Base-by-base conservation (phyloP, 805 yeast genomes). In the Blastobotrys americana region DNA sequence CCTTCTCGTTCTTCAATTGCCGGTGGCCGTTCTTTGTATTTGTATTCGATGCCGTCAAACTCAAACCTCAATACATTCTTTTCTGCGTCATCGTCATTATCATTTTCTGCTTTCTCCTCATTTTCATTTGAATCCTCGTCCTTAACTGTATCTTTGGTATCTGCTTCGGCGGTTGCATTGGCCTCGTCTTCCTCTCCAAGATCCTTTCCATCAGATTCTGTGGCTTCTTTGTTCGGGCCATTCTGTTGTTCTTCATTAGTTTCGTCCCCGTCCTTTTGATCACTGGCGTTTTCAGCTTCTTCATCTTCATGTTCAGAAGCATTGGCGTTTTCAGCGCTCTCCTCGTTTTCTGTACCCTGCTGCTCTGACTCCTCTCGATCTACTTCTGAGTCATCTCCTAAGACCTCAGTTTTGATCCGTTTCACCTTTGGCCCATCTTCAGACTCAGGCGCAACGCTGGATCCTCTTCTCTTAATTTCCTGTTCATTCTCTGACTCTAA, bases 1-100 rank as follows among this genome's bases (percentile, higher is more conserved):
- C 96, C 95, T 50, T 87, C 95, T 46, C 83, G 76, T 58, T 93
- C 99, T 60, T 90, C 98, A 8, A 89, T 72, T 3, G 88, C 97
- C 3, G 96, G 87, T 0, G 97, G 93, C 47, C 97, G 72, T 61
- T 90, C 97, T 55, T 84, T 85, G 65, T 84, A 93, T 18, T 85
- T 77, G 61, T 89, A 87, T 46, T 74, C 71, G 13, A 76, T 77
- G 1, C 96, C 96, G 58, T 86, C 95, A 60, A 80, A 82, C 27
- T 72, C 72, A 61, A 82, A 80, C 2, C 70, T 67, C 3, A 71
- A 69, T 43, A 69, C 69, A 51, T 44, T 60, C 64, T 41, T 62
- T 63, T 43, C 52, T 17, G 58, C 60, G 9, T 58, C 55, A 22
- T 56, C 63, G 8, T 46, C 55, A 16, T 46, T 53, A 3, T 59